A percentile compares a stretch with the other conserved stretches of the same genome.
Evolutionary conservation across 169 alveolate species (phyloP).

Genomic region (Cryptosporidium sp.): DNA sequence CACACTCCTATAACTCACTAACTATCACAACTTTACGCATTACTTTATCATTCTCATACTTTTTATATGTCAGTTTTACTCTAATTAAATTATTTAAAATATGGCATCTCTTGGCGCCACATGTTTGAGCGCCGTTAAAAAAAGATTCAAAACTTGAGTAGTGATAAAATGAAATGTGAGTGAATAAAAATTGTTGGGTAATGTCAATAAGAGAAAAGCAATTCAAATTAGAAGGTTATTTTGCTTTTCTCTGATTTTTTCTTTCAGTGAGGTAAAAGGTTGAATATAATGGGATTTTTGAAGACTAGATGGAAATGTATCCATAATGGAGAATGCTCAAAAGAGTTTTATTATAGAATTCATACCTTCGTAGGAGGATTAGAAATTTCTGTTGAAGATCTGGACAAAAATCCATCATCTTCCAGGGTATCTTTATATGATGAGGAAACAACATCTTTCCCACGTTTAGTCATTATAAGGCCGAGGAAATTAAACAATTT

Average conservation of each 20-base stretch:
- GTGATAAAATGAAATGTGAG: neutral
- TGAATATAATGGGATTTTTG: conserved; percentile 6
- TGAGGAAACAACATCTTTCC: conserved; percentile 21
- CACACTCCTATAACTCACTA: neutral
- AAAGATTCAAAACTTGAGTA: neutral
- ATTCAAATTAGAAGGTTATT: neutral
- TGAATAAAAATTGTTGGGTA: neutral
- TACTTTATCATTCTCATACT: neutral
- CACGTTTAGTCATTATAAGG: conserved; percentile 49
- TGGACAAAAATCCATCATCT: neutral
- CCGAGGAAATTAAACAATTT: conserved; percentile 9
- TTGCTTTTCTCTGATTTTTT: neutral
- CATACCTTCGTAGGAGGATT: conserved; percentile 68
- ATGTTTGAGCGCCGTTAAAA: neutral
- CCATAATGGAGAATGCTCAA: conserved; percentile 58
- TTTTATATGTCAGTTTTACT: too few species aligned
- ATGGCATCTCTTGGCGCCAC: neutral
- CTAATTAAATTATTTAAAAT: too few species aligned
- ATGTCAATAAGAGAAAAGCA: neutral
- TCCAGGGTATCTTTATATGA: neutral
- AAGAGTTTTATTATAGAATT: conserved; percentile 45
- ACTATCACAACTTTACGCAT: neutral
- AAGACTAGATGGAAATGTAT: conserved; percentile 52
- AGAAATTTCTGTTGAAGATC: conserved; percentile 35
- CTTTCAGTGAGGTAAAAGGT: conserved; percentile 7